phyloP scores from a whole-genome alignment of 108 stramenopile genomes.

The Epithemia pelagica region DNA sequence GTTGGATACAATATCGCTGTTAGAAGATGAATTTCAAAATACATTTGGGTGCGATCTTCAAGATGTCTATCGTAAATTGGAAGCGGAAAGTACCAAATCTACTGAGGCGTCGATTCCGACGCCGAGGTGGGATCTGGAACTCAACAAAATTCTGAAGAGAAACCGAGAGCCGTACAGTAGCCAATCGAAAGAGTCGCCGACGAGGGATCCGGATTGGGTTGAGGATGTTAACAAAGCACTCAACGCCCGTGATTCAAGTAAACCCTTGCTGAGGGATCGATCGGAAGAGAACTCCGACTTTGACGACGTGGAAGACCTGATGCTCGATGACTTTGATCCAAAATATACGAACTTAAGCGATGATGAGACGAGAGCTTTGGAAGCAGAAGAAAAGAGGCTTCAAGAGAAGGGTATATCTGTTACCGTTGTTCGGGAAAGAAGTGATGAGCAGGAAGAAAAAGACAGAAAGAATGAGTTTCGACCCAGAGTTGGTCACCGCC shows the following conservation, averaged over 20 bases:
- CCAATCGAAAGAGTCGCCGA: not conserved
- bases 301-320: not conserved
- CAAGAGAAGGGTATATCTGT: not conserved
- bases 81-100: not conserved
- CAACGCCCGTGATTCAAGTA: too few relatives aligned
- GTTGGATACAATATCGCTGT: not conserved
- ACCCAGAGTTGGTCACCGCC: not conserved
- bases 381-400: not conserved
- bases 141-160: too few relatives aligned
- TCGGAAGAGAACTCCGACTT: not conserved
- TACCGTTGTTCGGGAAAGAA: not conserved
- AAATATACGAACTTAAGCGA: too few relatives aligned
- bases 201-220: not conserved
- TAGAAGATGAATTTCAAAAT: conserved; percentile 7
- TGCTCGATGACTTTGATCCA: not conserved
- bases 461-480: not conserved
- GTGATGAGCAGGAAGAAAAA: not conserved
- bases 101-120: too few relatives aligned
- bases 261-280: too few relatives aligned
- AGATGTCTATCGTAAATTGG: not conserved
- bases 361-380: too few relatives aligned
- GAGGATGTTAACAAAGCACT: too few relatives aligned
- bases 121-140: too few relatives aligned
- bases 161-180: too few relatives aligned
- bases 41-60: not conserved